Evolutionary conservation across 73 alveolate species (phyloP).

Genomic region (Paramecium biaurelia): DNA sequence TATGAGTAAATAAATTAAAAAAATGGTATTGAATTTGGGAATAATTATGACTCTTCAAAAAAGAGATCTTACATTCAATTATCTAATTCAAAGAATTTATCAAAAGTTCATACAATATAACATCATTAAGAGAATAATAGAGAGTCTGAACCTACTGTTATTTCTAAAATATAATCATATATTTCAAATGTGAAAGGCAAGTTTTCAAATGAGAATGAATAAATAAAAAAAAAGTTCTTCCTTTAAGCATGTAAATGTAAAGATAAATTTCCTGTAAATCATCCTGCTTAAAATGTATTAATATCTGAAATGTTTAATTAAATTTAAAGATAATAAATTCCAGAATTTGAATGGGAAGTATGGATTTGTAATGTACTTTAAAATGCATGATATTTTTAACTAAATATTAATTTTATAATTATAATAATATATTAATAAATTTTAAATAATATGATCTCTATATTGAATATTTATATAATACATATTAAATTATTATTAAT

Average conservation of each 20-base stretch:
- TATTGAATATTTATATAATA: background rate
- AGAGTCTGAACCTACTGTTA: background rate
- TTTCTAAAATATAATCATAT: background rate
- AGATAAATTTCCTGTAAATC: background rate
- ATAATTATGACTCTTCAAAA: background rate
- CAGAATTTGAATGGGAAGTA: background rate
- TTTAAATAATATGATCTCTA: too few species aligned
- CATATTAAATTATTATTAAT: background rate
- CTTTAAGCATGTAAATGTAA: background rate
- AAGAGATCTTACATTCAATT: background rate
- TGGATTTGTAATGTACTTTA: background rate
- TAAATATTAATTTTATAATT: background rate
- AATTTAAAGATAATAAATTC: background rate
- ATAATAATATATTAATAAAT: background rate
- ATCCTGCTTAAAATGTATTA: background rate
- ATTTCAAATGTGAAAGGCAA: background rate
- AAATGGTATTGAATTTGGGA: slow-evolving; percentile 22
- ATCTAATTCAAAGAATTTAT: background rate
- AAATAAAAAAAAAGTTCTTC: background rate
- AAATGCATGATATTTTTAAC: slow-evolving; percentile 24
- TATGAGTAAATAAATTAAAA: background rate
- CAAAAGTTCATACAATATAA: background rate
- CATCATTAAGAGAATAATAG: background rate
- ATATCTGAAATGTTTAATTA: slow-evolving; percentile 16
- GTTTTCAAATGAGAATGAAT: background rate